Base-by-base conservation (phyloP, 106 monocot species). In the Hemerocallis citrina region DNA sequence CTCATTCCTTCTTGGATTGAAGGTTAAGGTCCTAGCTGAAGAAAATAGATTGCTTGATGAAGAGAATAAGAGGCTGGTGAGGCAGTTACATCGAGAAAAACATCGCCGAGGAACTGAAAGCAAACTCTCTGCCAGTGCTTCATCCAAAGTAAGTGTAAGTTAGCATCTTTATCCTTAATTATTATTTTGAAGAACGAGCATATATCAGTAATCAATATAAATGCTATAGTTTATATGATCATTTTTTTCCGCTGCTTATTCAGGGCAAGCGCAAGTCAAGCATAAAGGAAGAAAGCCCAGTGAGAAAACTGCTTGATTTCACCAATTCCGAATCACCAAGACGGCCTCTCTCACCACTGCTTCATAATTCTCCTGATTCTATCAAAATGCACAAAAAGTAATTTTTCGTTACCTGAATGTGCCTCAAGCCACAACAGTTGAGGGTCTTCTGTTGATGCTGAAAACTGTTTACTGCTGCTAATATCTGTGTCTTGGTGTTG, bases 11-110 rank as follows among this genome's bases (percentile, higher is more conserved):
- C 2, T 36, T 21, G 10, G 16, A 17, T 43, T 71, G 6, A 58
- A 95, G 94, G 83, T 89, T 45, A 81, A 85, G 44, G 55, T 74
- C 22, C 68, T 89, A 35, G 86, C 72, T 50, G 76, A 95, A 48
- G 89, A 95, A 58, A 89, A 86, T 31, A 89, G 39, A 37, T 42
- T 89, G 16, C 57, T 89, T 47, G 86, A 89, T 49, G 77, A 89
- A 61, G 77, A 75, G 61, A 95, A 89, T 63, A 95, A 86, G 70
- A 75, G 54, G 69, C 55, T 89, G 68, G 40, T 71, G 34, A 73
- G 46, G 32, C 61, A 73, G 19, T 45, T 86, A 31, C 67, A 72
- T 29, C 73, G 57, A 75, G 93, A 82, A 51, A 72, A 59, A 22
- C 46, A 65, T 22, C 58, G 25, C 48, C 73, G 72, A 16, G 74